Evolutionary conservation across 331 rosid species (phyloP), one percentile per base, ranked within the genome.

Genomic region (Saraca asoca): DNA sequence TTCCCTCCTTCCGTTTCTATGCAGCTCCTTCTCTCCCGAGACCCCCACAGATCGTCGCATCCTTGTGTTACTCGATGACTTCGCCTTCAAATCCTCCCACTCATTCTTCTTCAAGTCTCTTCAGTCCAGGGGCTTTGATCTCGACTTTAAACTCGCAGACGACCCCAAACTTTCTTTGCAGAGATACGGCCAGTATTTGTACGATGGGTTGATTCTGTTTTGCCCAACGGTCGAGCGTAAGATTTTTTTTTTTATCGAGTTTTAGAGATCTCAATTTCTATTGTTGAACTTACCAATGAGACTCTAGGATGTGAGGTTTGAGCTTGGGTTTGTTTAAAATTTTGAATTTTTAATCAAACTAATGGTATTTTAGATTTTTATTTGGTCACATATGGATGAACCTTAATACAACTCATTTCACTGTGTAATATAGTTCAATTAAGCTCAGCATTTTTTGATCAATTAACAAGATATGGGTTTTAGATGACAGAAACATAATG

Each of bases 141-240:
- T 93, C 78, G 87, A 88, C 17, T 88, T 93, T 86, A 88, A 88
- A 81, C 95, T 93, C 68, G 97, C 97, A 12, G 96, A 88, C 5
- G 96, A 93, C 48, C 97, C 96, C 59, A 84, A 88, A 70, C 84
- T 90, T 19, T 58, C 84, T 0, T 77, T 90, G 20, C 97, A 93
- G 81, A 61, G 98, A 70, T 88, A 90, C 49, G 97, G 96, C 79
- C 92, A 85, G 78, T 93, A 90, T 66, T 78, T 80, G 48, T 93
- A 86, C 45, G 98, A 93, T 51, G 98, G 86, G 10, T 67, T 93
- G 49, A 73, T 93, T 58, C 75, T 93, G 46, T 85, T 93, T 56
- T 81, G 85, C 74, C 98, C 98, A 5, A 71, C 97, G 8, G 73
- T 80, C 29, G 96, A 93, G 43, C 94, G 98, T 93, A 76, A 75